Evolutionary conservation across 2,329 filamentous ascomycete species (phyloP).

Genomic region (Diaporthe capsici): DNA sequence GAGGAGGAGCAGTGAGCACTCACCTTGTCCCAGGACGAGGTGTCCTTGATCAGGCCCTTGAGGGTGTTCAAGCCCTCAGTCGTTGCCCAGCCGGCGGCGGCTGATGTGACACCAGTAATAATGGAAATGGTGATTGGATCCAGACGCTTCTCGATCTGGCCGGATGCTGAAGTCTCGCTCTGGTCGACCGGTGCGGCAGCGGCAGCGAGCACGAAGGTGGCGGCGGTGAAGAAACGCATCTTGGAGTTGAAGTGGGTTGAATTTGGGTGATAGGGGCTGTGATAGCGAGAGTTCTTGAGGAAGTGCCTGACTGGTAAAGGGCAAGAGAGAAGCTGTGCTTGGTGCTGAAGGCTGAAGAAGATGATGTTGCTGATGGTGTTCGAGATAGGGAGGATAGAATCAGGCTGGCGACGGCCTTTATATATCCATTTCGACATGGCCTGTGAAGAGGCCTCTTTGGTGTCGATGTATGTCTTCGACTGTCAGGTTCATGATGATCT

Average conservation of each 20-base stretch:
- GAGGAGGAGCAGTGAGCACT: too few species aligned
- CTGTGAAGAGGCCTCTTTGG: not conserved
- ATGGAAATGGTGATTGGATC: slow-evolving; percentile 4
- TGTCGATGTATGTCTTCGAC: not conserved
- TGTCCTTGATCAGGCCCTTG: slow-evolving; percentile 12
- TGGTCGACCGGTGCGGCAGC: not conserved
- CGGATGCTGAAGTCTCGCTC: not conserved
- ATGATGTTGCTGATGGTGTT: not conserved
- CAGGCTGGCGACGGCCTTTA: not conserved
- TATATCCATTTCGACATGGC: not conserved
- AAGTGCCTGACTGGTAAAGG: not conserved
- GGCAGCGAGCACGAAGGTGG: not conserved
- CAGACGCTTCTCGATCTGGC: slow-evolving; percentile 21
- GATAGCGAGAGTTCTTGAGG: not conserved
- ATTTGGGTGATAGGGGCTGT: not conserved
- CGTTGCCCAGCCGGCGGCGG: slow-evolving; percentile 7
- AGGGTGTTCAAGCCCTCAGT: not conserved
- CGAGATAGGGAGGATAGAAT: not conserved
- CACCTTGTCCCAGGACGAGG: not conserved
- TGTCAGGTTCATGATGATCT: not conserved
- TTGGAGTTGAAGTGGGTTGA: not conserved
- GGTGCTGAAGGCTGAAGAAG: slow-evolving; percentile 1
- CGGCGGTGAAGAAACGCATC: slow-evolving; percentile 3
- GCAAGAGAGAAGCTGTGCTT: not conserved
- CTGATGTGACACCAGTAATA: not conserved